Evolutionary conservation across 2,329 filamentous ascomycete genomes (phyloP).

Genomic region (Paecilomyces dactylethromorphus): DNA sequence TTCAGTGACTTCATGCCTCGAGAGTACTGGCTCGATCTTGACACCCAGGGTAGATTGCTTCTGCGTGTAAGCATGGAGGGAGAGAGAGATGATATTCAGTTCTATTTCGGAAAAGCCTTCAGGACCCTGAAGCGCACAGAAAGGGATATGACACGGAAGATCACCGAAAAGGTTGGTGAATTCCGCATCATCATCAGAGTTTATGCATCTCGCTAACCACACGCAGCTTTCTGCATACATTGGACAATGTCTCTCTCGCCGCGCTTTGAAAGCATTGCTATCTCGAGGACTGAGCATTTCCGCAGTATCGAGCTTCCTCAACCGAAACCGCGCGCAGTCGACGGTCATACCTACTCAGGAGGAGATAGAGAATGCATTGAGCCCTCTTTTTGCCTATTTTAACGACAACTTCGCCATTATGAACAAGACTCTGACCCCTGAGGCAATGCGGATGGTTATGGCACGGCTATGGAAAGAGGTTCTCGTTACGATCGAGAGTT

Average conservation of each 20-base stretch:
- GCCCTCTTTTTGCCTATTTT: conserved; percentile 86
- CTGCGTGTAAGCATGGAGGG: conserved; percentile 97
- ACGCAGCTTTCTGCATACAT: conserved; percentile 82
- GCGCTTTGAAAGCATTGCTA: conserved; percentile 69
- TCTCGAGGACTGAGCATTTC: conserved; percentile 67
- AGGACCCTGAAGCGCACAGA: conserved; percentile 91
- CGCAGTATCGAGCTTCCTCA: conserved; percentile 64
- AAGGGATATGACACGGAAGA: conserved; percentile 94
- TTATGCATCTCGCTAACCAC: neutral
- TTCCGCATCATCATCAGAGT: neutral
- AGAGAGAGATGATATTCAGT: conserved; percentile 95
- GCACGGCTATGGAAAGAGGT: conserved; percentile 97
- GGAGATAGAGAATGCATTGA: conserved; percentile 74
- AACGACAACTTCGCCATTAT: conserved; percentile 99
- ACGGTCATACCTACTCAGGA: conserved; percentile 56
- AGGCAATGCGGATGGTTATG: conserved; percentile 99
- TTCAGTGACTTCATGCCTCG: conserved; percentile 93
- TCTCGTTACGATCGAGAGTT: conserved; percentile 77
- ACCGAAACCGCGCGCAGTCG: conserved; percentile 44
- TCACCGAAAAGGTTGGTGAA: conserved; percentile 80
- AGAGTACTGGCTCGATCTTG: conserved; percentile 96
- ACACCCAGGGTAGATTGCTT: conserved; percentile 85
- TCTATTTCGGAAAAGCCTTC: conserved; percentile 97
- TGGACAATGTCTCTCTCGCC: conserved; percentile 75
- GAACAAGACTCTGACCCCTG: conserved; percentile 90